Conservation (phyloP, 2,329 filamentous ascomycete genomes). For the Botrytis fragariae region DNA sequence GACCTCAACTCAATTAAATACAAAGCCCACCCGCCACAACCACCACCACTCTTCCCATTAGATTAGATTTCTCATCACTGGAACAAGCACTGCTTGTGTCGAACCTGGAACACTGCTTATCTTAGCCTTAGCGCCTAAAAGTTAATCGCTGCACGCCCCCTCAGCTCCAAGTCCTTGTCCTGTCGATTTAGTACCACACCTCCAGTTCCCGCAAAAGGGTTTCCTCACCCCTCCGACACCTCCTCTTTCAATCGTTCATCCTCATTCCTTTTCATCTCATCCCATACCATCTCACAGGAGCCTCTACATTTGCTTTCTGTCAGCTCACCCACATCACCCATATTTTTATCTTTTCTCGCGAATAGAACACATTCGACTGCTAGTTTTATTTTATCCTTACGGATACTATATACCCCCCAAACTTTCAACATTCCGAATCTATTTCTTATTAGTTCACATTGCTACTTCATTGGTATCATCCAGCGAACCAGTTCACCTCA, state of each 20-base stretch:
- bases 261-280: slow-evolving; percentile 7
- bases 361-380: neutral
- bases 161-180: neutral
- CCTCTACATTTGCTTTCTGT: slow-evolving; percentile 7
- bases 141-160: slow-evolving; percentile 19
- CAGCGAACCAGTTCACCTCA: slow-evolving; percentile 13
- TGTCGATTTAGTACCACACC: slow-evolving; percentile 1
- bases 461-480: slow-evolving; percentile 20
- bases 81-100: neutral
- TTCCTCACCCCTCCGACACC: slow-evolving; percentile 3
- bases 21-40: slow-evolving; percentile 3
- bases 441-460: neutral
- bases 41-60: neutral
- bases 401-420: neutral
- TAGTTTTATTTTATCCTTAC: neutral
- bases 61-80: neutral
- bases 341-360: slow-evolving; percentile 6
- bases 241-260: slow-evolving; percentile 2
- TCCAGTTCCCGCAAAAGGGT: neutral
- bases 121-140: slow-evolving; percentile 26
- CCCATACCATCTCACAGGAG: slow-evolving; percentile 4
- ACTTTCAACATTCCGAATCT: neutral
- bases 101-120: slow-evolving; percentile 22
- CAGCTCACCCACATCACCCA: slow-evolving; percentile 12
- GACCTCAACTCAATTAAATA: slow-evolving; percentile 1